phyloP scores from a whole-genome alignment of 257 asterid genomes.

The Pogostemon cablin region DNA sequence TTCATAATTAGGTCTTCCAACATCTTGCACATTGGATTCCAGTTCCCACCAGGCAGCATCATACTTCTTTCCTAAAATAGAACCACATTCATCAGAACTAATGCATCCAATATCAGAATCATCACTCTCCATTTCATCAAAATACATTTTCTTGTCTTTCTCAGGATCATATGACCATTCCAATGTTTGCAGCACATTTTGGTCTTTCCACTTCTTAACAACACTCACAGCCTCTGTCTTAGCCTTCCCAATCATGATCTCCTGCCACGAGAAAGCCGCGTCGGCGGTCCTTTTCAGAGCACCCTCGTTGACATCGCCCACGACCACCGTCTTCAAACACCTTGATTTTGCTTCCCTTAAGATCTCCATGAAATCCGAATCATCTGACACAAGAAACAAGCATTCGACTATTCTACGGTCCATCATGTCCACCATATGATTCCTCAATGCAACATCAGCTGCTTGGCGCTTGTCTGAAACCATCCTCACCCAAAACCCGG shows the following conservation, averaged over 20 bases:
- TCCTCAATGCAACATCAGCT: constrained; percentile 70
- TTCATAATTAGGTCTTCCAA: constrained; percentile 14
- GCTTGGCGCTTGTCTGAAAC: constrained; percentile 82
- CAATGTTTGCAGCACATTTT: constrained; percentile 58
- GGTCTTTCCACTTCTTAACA: constrained; percentile 83
- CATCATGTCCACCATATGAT: constrained; percentile 77
- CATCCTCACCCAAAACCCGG: constrained; percentile 78
- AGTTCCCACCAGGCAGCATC: constrained; percentile 74
- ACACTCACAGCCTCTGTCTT: constrained; percentile 76
- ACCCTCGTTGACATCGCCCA: constrained; percentile 71
- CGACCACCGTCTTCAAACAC: constrained; percentile 87
- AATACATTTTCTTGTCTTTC: constrained; percentile 40
- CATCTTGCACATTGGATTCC: constrained; percentile 33
- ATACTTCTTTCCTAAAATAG: constrained; percentile 36
- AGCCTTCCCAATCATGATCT: constrained; percentile 83
- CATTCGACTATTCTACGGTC: constrained; percentile 63
- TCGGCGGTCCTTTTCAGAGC: constrained; percentile 72
- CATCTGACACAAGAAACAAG: constrained; percentile 84
- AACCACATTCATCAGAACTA: constrained; percentile 46
- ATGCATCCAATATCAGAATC: constrained; percentile 46
- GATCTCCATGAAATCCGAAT: constrained; percentile 70
- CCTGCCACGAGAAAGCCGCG: constrained; percentile 86
- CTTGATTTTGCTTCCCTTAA: constrained; percentile 77
- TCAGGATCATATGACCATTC: constrained; percentile 84
- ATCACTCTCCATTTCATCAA: constrained; percentile 49